phyloP scores from a whole-genome alignment of 805 yeast species.

The Wickerhamia fluorescens region DNA sequence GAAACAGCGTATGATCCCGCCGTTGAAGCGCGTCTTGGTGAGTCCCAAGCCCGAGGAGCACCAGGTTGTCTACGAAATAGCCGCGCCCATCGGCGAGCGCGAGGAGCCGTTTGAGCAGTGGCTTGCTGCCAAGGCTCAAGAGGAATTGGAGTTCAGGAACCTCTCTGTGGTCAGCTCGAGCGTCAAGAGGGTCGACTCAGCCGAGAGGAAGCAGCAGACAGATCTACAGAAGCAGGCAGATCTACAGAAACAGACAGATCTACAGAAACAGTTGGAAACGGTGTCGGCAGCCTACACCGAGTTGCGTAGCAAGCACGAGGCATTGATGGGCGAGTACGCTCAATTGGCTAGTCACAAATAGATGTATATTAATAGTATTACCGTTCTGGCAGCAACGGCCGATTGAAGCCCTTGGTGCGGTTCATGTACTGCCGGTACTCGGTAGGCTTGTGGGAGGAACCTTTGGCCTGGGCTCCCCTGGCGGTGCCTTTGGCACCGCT shows the following conservation, averaged over 20 bases:
- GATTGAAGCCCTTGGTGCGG: constrained; percentile 47
- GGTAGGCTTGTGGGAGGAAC: constrained; percentile 32
- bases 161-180: constrained; percentile 34
- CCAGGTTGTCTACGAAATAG: constrained; percentile 38
- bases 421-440: constrained; percentile 58
- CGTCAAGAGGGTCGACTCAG: constrained; percentile 15
- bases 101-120: constrained; percentile 36
- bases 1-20: constrained; percentile 47
- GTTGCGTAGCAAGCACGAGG: constrained; percentile 53
- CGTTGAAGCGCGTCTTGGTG: constrained; percentile 53
- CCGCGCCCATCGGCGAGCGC: constrained; percentile 6
- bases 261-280: constrained; percentile 41
- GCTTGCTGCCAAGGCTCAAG: constrained; percentile 40
- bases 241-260: constrained; percentile 27
- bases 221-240: constrained; percentile 1
- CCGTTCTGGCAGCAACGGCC: constrained; percentile 45
- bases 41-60: constrained; percentile 31
- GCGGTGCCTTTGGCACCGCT: constrained; percentile 38
- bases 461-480: constrained; percentile 7
- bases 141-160: constrained; percentile 47
- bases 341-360: constrained; percentile 9
- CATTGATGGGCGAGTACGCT: constrained; percentile 45
- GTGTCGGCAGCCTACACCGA: constrained; percentile 55
- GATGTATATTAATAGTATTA: constrained; percentile 1
- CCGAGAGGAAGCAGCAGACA: constrained; percentile 2